Conservation (phyloP, 495 filamentous ascomycete species). For the Aspergillus diversus region DNA sequence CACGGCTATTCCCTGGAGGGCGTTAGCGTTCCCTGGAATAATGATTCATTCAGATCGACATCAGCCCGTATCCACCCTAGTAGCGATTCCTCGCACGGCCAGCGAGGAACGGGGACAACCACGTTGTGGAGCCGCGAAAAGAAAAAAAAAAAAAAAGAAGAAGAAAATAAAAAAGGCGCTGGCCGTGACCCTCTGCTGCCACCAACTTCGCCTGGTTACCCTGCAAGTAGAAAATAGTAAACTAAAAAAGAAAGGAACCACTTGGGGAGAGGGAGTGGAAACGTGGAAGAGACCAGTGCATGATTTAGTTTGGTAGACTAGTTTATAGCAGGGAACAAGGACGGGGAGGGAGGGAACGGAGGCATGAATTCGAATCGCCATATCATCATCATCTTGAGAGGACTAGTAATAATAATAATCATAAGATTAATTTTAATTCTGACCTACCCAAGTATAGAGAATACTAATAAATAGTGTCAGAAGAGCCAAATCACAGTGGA, state of each 20-base stretch:
- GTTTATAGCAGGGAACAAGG: conserved; percentile 1
- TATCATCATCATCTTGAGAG: background rate
- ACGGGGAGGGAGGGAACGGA: background rate
- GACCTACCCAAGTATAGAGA: background rate
- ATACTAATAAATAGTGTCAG: conserved; percentile 16
- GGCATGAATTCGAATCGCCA: background rate
- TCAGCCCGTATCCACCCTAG: conserved; percentile 32
- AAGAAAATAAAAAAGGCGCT: conserved; percentile 18
- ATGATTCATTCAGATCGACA: conserved; percentile 41
- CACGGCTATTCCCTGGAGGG: background rate
- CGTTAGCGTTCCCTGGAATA: conserved; percentile 3
- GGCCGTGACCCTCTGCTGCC: conserved; percentile 43
- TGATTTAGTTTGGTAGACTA: background rate
- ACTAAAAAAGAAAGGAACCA: conserved; percentile 26
- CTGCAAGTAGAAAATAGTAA: background rate
- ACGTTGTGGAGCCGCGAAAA: conserved; percentile 41
- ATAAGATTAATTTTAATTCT: conserved; percentile 14
- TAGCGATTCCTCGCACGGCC: conserved; percentile 29
- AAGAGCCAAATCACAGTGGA: conserved; percentile 24
- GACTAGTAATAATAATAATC: conserved; percentile 11
- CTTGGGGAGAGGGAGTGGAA: conserved; percentile 23
- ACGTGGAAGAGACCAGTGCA: conserved; percentile 20
- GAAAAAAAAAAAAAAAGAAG: background rate
- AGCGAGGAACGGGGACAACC: conserved; percentile 36
- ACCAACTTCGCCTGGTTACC: conserved; percentile 38